Evolutionary conservation across 805 yeast genomes (phyloP), one percentile per base, ranked within the genome.

Genomic region (Kluyveromyces nonfermentans): DNA sequence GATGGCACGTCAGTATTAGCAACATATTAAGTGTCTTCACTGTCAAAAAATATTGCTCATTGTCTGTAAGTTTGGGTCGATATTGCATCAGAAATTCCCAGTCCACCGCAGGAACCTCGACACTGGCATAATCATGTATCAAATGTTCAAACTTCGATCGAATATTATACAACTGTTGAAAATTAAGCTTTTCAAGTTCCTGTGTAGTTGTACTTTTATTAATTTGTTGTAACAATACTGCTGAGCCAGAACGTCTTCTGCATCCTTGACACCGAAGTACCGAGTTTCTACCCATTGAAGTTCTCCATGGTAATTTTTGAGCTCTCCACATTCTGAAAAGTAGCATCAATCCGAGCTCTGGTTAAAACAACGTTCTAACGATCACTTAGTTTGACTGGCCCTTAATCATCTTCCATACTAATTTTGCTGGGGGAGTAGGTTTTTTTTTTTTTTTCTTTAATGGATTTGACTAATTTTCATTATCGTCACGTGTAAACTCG

Each of bases 1-100:
- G 70, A 43, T 80, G 76, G 7, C 95, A 85, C 44, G 87, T 79
- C 52, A 76, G 72, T 0, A 77, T 72, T 18, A 83, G 59, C 35
- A 84, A 56, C 40, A 72, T 68, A 46, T 77, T 74, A 14, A 81
- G 67, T 0, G 88, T 80, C 12, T 74, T 74, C 36, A 72, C 69
- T 0, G 84, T 79, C 25, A 72, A 52, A 59, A 54, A 60, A 32
- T 60, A 56, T 20, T 53, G 46, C 37, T 61, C 59, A 42, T 55
- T 57, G 16, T 62, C 54, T 22, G 59, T 58, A 36, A 65, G 55
- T 10, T 60, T 59, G 7, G 53, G 49, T 33, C 52, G 52, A 40
- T 77, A 71, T 36, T 66, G 60, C 8, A 76, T 71, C 35, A 82
- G 56, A 15, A 73, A 72, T 43, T 71, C 70, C 47, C 78, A 64